Percentiles rank a stretch among this genome's conserved stretches.
Conservation (phyloP, 768 basidiomycete genomes). For the Nidula microcarpa region DNA sequence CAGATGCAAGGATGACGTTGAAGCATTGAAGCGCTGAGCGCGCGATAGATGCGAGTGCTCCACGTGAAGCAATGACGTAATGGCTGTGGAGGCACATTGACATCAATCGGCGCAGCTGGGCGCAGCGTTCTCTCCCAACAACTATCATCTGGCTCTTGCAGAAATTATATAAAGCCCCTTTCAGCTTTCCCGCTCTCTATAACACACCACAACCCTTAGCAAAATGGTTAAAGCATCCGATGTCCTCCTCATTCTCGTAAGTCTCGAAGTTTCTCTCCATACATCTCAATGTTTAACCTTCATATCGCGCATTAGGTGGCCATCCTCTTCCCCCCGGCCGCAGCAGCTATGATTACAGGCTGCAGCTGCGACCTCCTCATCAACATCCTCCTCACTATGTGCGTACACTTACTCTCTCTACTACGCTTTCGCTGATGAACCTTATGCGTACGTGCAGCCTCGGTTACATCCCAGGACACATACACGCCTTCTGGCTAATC, state of each 20-base stretch:
- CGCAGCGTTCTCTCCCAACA: no score
- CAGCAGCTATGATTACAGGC: slow-evolving; percentile 72
- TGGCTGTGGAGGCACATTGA: no score
- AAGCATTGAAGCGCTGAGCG: no score
- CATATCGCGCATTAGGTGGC: slow-evolving; percentile 47
- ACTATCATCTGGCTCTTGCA: no score
- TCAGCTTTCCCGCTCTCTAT: background rate
- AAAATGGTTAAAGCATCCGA: slow-evolving; percentile 65
- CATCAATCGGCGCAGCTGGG: no score
- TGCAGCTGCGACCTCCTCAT: slow-evolving; percentile 87
- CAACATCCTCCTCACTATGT: slow-evolving; percentile 79
- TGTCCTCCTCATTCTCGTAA: slow-evolving; percentile 73
- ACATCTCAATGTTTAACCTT: background rate
- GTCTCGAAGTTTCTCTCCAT: slow-evolving; percentile 14
- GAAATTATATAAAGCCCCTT: no score
- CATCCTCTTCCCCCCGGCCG: slow-evolving; percentile 80
- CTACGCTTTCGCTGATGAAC: background rate
- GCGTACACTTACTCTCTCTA: slow-evolving; percentile 15
- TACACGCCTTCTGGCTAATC: slow-evolving; percentile 87
- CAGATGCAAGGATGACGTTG: no score
- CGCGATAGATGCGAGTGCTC: no score
- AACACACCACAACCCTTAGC: slow-evolving; percentile 2
- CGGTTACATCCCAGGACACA: slow-evolving; percentile 72
- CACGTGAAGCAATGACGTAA: no score
- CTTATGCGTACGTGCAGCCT: slow-evolving; percentile 35